phyloP scores from a whole-genome alignment of 176 grass and related monocot species.

The Avena atlantica region DNA sequence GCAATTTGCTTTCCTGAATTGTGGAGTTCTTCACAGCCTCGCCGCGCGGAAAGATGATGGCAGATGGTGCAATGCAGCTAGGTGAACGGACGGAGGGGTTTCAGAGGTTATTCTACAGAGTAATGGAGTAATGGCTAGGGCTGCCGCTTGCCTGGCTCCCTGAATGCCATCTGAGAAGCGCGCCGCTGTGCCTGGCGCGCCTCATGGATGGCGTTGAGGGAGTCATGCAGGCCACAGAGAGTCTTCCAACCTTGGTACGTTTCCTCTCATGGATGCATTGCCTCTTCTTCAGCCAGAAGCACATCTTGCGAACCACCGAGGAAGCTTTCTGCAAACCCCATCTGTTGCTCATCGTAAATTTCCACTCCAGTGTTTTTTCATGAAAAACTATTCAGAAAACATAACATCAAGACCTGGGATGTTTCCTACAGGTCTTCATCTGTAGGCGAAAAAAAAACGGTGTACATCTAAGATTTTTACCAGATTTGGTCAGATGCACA shows the following conservation, averaged over 20 bases:
- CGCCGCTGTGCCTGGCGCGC: slow-evolving; percentile 41
- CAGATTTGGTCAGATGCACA: background rate
- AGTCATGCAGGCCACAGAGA: slow-evolving; percentile 54
- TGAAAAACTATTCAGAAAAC: background rate
- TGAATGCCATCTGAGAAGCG: slow-evolving; percentile 90
- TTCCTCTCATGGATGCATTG: no score
- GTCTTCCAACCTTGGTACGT: no score
- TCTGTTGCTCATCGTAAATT: no score
- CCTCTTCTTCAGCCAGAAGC: background rate
- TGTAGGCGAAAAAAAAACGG: no score
- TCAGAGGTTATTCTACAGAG: no score
- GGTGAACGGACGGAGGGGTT: background rate
- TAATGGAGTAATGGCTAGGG: background rate
- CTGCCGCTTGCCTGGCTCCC: slow-evolving; percentile 81
- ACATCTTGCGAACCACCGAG: background rate
- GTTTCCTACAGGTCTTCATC: no score
- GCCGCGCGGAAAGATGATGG: no score
- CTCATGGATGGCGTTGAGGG: slow-evolving; percentile 78
- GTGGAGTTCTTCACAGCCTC: background rate
- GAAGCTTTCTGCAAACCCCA: no score
- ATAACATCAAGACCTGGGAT: no score
- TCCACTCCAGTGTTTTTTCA: background rate
- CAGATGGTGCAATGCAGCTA: no score
- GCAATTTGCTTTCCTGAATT: background rate
- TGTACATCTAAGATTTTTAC: background rate